These are phyloP conservation scores for Saturnispora hagleri DNA, from an alignment of 805 yeast genomes.

Conservation along the genomic window DNA sequence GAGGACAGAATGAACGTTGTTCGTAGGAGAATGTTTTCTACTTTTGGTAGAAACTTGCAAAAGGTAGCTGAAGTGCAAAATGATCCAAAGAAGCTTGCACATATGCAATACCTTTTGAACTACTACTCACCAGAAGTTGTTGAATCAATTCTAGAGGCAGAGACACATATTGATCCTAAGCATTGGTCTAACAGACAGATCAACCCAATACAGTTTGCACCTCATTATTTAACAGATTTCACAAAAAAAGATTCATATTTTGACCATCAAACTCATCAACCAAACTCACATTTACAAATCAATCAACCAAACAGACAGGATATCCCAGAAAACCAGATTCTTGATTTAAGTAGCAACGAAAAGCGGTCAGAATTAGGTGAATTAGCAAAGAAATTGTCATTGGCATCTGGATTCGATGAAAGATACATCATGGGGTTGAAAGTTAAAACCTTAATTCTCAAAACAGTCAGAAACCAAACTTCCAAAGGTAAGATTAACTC, in stretches of 20 bases:
- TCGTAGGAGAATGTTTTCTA: conserved; percentile 11
- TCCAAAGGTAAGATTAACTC: conserved; percentile 83
- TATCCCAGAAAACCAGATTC: conserved; percentile 17
- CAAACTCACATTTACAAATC: conserved; percentile 17
- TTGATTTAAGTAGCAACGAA: conserved; percentile 17
- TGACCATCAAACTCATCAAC: conserved; percentile 40
- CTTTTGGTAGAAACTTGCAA: conserved; percentile 11
- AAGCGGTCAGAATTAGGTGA: conserved; percentile 22
- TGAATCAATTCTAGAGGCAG: conserved; percentile 75
- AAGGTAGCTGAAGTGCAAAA: conserved; percentile 6
- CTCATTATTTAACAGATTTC: conserved; percentile 64
- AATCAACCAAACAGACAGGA: conserved; percentile 22
- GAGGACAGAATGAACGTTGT: background rate
- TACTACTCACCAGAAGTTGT: conserved; percentile 78
- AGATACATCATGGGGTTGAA: conserved; percentile 50
- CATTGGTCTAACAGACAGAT: conserved; percentile 40
- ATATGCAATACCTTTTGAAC: conserved; percentile 50
- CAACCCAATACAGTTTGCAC: conserved; percentile 49
- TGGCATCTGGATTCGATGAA: conserved; percentile 58
- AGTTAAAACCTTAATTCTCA: conserved; percentile 60
- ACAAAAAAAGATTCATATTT: conserved; percentile 64
- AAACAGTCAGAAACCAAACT: conserved; percentile 84
- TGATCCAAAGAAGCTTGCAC: conserved; percentile 28
- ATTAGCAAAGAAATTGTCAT: conserved; percentile 46
- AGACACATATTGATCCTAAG: conserved; percentile 59